Evolutionary conservation across 2,329 filamentous ascomycete genomes (phyloP), one percentile per base, ranked within the genome.

Genomic region (Rhynchosporium secalis): DNA sequence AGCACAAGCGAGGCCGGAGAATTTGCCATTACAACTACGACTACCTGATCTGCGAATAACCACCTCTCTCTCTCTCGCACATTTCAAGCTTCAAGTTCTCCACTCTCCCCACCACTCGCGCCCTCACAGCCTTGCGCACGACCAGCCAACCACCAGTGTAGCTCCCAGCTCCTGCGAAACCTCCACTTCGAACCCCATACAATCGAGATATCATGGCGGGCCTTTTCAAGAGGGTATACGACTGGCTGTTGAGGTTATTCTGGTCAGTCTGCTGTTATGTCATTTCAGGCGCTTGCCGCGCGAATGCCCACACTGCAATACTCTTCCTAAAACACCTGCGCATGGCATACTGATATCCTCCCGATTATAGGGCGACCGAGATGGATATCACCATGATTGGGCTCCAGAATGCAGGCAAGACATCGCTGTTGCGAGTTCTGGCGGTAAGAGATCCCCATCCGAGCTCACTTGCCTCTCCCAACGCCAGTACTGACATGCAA

Each of bases 301-400:
- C 65, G 41, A 63, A 63, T 40, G 45, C 59, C 49, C 33, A 28
- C 47, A 55, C 54, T 49, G 61, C 63, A 31, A 45, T 20, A 43
- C 51, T 47, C 12, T 28, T 31, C 12, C 5, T 43, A 33, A 47
- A 47, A 43, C 15, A 45, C 36, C 45, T 36, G 33, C 40, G 51
- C 41, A 52, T 28, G 51, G 8, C 38, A 28, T 60, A 26, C 31
- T 55, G 51, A 55, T 28, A 64, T 65, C 43, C 45, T 51, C 38
- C 45, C 31, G 67, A 68, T 71, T 56, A 54, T 72, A 97, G 94
- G 95, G 92, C 94, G 70, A 96, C 93, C 69, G 95, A 99, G 81
- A 97, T 99, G 93, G 95, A 99, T 79, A 94, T 99, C 75, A 98
- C 95, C 71, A 96, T 99, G 89, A 94, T 99, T 76, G 95, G 95